Percentiles rank a stretch among this genome's conserved stretches.
Evolutionary conservation across 768 basidiomycete genomes (phyloP).

Genomic region (Dioszegia crocea): DNA sequence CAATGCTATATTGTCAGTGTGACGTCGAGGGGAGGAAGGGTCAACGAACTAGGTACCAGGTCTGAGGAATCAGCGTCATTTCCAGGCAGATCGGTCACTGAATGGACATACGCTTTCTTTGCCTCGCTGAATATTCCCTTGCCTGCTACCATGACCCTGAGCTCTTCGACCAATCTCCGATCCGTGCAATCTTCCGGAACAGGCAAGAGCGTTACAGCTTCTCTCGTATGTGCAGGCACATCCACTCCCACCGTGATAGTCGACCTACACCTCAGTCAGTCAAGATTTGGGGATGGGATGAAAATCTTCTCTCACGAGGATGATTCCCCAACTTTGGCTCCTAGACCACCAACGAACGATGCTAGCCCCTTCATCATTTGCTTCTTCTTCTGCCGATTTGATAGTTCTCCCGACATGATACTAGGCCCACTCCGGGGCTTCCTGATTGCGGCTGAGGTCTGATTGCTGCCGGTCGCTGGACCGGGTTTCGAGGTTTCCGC

Average conservation of each 20-base stretch:
- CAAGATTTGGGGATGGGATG: not conserved
- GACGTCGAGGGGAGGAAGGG: not conserved
- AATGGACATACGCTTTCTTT: slow-evolving; percentile 41
- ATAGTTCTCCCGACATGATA: slow-evolving; percentile 4
- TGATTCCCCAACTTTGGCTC: slow-evolving; percentile 3
- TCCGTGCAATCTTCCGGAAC: slow-evolving; percentile 28
- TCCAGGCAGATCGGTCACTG: not conserved
- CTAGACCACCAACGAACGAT: not conserved
- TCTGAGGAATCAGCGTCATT: slow-evolving; percentile 12
- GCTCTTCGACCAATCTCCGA: slow-evolving; percentile 34
- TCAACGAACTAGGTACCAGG: slow-evolving; percentile 41
- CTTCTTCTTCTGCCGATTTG: slow-evolving; percentile 2
- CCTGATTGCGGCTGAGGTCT: slow-evolving; percentile 17
- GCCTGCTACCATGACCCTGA: slow-evolving; percentile 47
- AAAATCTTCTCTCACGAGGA: not conserved
- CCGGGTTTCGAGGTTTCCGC: no score
- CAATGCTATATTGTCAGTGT: slow-evolving; percentile 53
- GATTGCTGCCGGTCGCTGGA: slow-evolving; percentile 8
- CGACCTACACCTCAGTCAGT: not conserved
- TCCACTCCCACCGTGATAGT: slow-evolving; percentile 1
- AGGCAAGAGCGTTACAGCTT: slow-evolving; percentile 30
- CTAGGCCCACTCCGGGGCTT: slow-evolving; percentile 4
- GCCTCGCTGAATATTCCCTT: slow-evolving; percentile 33
- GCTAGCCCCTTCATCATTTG: not conserved
- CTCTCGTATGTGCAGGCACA: slow-evolving; percentile 5